These are phyloP conservation scores for Endoconidiophora laricicola DNA, from an alignment of 2,329 filamentous ascomycete genomes.

Conservation along the genomic window DNA sequence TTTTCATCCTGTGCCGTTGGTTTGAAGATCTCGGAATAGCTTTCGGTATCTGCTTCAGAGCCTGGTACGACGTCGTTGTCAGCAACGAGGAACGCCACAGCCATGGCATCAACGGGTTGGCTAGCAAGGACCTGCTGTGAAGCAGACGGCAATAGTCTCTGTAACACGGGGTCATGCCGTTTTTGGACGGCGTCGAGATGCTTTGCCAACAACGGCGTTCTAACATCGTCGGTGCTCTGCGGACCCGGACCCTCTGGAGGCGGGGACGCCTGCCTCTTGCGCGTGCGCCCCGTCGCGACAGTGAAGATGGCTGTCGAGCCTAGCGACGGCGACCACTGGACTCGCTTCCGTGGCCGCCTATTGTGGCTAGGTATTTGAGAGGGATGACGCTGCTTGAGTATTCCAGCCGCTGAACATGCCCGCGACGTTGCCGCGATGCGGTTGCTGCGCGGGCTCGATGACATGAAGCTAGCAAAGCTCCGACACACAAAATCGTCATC, in stretches of 20 bases:
- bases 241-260: background rate
- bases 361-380: background rate
- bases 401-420: slow-evolving; percentile 1
- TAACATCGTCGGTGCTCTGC: slow-evolving; percentile 12
- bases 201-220: slow-evolving; percentile 11
- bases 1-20: slow-evolving; percentile 5
- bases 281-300: slow-evolving; percentile 1
- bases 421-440: background rate
- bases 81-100: slow-evolving; percentile 31
- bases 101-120: slow-evolving; percentile 29
- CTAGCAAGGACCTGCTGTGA: slow-evolving; percentile 27
- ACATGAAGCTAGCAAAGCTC: slow-evolving; percentile 12
- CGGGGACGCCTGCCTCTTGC: slow-evolving; percentile 5
- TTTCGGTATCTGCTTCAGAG: slow-evolving; percentile 8
- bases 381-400: slow-evolving; percentile 4
- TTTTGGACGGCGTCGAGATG: slow-evolving; percentile 5
- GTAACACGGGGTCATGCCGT: background rate
- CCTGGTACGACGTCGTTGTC: slow-evolving; percentile 19
- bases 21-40: slow-evolving; percentile 7
- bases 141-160: slow-evolving; percentile 23
- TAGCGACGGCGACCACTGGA: slow-evolving; percentile 22
- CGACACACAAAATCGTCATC: slow-evolving; percentile 10
- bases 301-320: slow-evolving; percentile 9
- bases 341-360: slow-evolving; percentile 16
- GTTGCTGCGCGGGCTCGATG: background rate